Evolutionary conservation across 129 eudicot species (phyloP).

Genomic region (Kitagawia praeruptora): DNA sequence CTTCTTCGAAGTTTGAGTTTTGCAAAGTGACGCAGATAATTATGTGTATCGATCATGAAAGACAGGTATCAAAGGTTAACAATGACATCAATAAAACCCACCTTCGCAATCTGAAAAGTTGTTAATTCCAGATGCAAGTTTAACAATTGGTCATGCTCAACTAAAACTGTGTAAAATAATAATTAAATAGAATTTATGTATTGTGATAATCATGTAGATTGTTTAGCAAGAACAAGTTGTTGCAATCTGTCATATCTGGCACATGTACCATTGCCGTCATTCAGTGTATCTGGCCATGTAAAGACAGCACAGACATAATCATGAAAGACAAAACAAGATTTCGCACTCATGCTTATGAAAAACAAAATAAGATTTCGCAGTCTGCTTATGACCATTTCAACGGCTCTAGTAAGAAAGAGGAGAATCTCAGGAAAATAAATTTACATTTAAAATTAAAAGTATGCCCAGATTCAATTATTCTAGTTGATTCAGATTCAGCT

Average conservation of each 20-base stretch:
- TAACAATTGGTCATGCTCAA: background rate
- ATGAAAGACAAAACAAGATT: background rate
- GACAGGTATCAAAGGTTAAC: background rate
- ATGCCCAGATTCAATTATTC: slow-evolving; percentile 1
- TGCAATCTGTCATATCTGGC: background rate
- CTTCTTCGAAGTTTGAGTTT: no score
- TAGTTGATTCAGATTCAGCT: background rate
- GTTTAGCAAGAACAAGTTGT: background rate
- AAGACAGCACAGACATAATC: background rate
- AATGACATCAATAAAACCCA: background rate
- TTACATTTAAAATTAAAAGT: background rate
- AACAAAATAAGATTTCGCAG: background rate
- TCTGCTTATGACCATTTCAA: slow-evolving; percentile 1
- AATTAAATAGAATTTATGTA: no score
- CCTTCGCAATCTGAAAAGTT: background rate
- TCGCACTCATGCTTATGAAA: background rate
- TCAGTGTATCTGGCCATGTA: slow-evolving; percentile 11
- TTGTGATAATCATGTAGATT: background rate
- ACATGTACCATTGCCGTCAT: slow-evolving; percentile 10
- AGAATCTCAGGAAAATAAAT: background rate
- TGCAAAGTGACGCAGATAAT: background rate
- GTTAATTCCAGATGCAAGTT: background rate
- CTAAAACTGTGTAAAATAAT: no score
- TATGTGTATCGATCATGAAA: background rate
- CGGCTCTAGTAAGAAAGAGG: background rate